These are phyloP conservation scores for Didymellaceae sp. DNA, from an alignment of 2,329 filamentous ascomycete species.

Conservation along the genomic window DNA sequence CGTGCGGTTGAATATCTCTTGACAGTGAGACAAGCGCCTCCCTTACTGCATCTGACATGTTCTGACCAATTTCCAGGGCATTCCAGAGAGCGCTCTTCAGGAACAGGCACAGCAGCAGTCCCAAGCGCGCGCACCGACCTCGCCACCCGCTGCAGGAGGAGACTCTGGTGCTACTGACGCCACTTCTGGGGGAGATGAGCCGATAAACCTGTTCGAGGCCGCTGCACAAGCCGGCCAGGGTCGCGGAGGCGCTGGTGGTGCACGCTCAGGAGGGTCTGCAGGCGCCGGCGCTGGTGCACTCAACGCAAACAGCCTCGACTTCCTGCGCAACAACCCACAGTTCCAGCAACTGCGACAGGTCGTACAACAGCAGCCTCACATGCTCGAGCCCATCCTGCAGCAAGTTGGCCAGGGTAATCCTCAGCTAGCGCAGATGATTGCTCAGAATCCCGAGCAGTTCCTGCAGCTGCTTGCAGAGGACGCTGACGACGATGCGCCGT, in stretches of 20 bases:
- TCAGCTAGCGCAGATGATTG: slow-evolving; percentile 89
- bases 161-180: slow-evolving; percentile 51
- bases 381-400: slow-evolving; percentile 97
- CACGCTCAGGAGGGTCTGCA: slow-evolving; percentile 56
- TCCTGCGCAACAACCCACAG: slow-evolving; percentile 91
- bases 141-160: slow-evolving; percentile 53
- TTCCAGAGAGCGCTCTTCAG: slow-evolving; percentile 82
- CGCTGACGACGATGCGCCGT: slow-evolving; percentile 78
- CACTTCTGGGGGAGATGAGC: slow-evolving; percentile 63
- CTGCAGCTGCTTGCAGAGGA: slow-evolving; percentile 89
- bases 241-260: slow-evolving; percentile 53
- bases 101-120: slow-evolving; percentile 61
- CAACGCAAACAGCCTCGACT: slow-evolving; percentile 82
- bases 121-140: slow-evolving; percentile 50
- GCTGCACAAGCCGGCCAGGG: slow-evolving; percentile 75
- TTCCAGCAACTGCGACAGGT: slow-evolving; percentile 98
- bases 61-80: slow-evolving; percentile 67
- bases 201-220: slow-evolving; percentile 90
- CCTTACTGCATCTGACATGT: slow-evolving; percentile 6
- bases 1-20: slow-evolving; percentile 96
- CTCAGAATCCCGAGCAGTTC: slow-evolving; percentile 91
- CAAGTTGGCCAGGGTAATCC: slow-evolving; percentile 95
- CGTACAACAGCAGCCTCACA: slow-evolving; percentile 95
- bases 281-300: slow-evolving; percentile 58
- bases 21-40: slow-evolving; percentile 64